phyloP scores from a whole-genome alignment of 202 grass and related monocot genomes.

The Setaria italica region DNA sequence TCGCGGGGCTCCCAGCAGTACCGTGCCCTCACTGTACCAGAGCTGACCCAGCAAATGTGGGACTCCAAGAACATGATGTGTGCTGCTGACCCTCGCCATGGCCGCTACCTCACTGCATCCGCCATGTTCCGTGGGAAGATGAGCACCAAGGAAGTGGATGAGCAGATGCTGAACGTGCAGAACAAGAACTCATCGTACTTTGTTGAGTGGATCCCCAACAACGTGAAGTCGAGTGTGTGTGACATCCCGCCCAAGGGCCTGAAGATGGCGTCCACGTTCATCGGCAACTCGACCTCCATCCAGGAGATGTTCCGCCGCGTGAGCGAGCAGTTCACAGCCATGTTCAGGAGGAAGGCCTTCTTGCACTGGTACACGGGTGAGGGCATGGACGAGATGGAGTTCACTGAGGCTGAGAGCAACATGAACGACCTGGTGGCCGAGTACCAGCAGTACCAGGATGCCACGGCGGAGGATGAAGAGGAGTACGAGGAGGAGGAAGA shows the following conservation, averaged over 20 bases:
- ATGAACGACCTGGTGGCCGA: slow-evolving; percentile 86
- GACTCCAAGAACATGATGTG: slow-evolving; percentile 97
- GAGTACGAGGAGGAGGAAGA: slow-evolving; percentile 70
- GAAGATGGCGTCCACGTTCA: slow-evolving; percentile 83
- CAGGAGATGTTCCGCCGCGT: slow-evolving; percentile 94
- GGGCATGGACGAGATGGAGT: slow-evolving; percentile 94
- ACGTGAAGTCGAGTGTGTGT: slow-evolving; percentile 78
- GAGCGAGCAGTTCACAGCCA: slow-evolving; percentile 81
- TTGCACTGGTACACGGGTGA: slow-evolving; percentile 88
- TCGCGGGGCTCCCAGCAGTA: slow-evolving; percentile 79
- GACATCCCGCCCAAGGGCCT: slow-evolving; percentile 80
- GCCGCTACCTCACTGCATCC: slow-evolving; percentile 76
- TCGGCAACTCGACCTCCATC: slow-evolving; percentile 85
- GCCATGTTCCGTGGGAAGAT: slow-evolving; percentile 93
- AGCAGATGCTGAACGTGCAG: slow-evolving; percentile 90
- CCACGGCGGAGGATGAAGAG: slow-evolving; percentile 62
- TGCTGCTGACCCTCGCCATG: slow-evolving; percentile 80
- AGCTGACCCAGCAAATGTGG: slow-evolving; percentile 92
- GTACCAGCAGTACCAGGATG: slow-evolving; percentile 92
- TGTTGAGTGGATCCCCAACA: slow-evolving; percentile 94
- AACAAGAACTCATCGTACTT: slow-evolving; percentile 97
- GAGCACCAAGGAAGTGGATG: slow-evolving; percentile 92
- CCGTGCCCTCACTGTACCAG: slow-evolving; percentile 70
- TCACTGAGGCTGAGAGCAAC: slow-evolving; percentile 85
- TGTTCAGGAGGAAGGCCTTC: slow-evolving; percentile 95